Evolutionary conservation across 805 yeast species (phyloP), one percentile per base, ranked within the genome.

Genomic region (Clavispora asparagi): DNA sequence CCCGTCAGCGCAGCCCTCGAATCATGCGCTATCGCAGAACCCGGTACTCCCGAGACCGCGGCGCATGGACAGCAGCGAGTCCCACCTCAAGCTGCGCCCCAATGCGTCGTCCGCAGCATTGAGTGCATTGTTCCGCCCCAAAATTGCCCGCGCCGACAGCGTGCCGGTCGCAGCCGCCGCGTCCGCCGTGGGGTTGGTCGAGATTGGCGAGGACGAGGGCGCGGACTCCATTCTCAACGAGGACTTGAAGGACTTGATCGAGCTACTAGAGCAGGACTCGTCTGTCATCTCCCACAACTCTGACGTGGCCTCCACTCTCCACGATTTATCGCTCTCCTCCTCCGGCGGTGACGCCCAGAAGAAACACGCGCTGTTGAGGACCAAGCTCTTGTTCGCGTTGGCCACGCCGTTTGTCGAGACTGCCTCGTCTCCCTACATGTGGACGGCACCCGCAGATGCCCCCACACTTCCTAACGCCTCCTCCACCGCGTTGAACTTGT

Each of bases 361-460:
- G 16, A 74, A 76, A 50, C 70, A 72, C 25, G 68, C 70, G 35
- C 51, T 64, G 10, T 58, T 80, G 23, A 72, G 73, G 48, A 69
- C 72, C 2, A 76, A 73, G 53, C 61, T 83, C 5, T 58, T 83
- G 12, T 77, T 80, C 59, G 87, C 88, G 0, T 69, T 83, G 46
- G 84, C 90, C 1, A 80, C 85, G 1, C 88, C 88, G 7, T 81
- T 83, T 64, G 68, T 74, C 41, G 81, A 78, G 53, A 67, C 68
- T 9, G 60, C 57, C 9, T 53, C 60, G 55, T 62, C 71, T 1
- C 53, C 69, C 2, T 54, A 50, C 16, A 46, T 38, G 25, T 45
- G 48, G 51, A 8, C 33, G 5, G 44, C 42, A 55, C 31, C 54
- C n/a, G 19, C 41, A 9, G 53, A 47, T 3, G 46, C 44, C 41